Conservation (phyloP, 768 basidiomycete species). For the Cystobasidium onofrii region DNA sequence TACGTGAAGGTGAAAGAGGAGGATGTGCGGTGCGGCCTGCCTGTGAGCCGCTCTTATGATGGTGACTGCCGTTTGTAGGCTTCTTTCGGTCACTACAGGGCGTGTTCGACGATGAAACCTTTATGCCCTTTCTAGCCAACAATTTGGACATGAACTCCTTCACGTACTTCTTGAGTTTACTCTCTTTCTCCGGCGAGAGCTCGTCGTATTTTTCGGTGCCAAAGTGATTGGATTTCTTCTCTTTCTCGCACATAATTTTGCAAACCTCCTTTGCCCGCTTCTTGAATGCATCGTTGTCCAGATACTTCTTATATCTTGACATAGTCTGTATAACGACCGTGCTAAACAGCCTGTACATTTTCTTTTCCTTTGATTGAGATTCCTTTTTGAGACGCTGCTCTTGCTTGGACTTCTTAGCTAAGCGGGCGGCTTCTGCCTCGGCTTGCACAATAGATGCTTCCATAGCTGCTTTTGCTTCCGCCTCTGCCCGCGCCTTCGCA, state of each 20-base stretch:
- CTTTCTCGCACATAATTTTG: slow-evolving; percentile 78
- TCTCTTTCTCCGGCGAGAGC: slow-evolving; percentile 74
- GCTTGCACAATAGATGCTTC: slow-evolving; percentile 37
- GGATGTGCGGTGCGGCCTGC: background rate
- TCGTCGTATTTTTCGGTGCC: slow-evolving; percentile 61
- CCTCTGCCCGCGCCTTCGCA: slow-evolving; percentile 44
- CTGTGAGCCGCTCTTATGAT: background rate
- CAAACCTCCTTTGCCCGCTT: slow-evolving; percentile 93
- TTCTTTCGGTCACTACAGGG: background rate
- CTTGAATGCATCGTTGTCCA: slow-evolving; percentile 75
- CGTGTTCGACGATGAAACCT: slow-evolving; percentile 7
- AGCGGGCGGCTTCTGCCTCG: slow-evolving; percentile 35
- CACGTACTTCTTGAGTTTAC: slow-evolving; percentile 84
- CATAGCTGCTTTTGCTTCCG: slow-evolving; percentile 37
- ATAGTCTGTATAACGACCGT: slow-evolving; percentile 84
- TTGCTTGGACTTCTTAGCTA: slow-evolving; percentile 46
- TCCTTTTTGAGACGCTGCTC: slow-evolving; percentile 43
- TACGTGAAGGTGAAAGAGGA: background rate
- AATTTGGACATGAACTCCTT: slow-evolving; percentile 78
- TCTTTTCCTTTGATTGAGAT: slow-evolving; percentile 56
- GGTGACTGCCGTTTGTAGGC: background rate
- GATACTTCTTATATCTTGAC: slow-evolving; percentile 70
- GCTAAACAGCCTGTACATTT: slow-evolving; percentile 70
- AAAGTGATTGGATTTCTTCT: slow-evolving; percentile 80
- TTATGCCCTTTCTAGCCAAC: slow-evolving; percentile 31